Evolutionary conservation across 495 filamentous ascomycete species (phyloP), one percentile per base, ranked within the genome.

Genomic region (Pseudotulostoma volvatum): DNA sequence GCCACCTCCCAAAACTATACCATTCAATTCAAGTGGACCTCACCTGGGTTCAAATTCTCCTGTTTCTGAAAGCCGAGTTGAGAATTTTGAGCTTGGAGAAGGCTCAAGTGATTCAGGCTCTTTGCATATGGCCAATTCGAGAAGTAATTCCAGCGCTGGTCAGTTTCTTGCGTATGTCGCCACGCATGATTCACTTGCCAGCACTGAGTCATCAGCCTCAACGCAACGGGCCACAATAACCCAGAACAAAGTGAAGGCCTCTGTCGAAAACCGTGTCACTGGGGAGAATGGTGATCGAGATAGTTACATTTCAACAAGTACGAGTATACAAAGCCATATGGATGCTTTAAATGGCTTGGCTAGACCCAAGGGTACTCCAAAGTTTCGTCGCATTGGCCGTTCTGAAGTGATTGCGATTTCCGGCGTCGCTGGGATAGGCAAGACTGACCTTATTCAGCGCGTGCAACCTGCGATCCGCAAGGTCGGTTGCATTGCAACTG

Each of bases 391-490:
- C 33, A 71, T 69, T 39, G 78, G 75, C 5, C 68, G 75, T 15
- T 85, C 78, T 47, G 84, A 93, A 48, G 71, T 94, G 15, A 72
- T 92, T 34, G 71, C 74, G 11, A 76, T 94, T 25, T 73, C 74
- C 36, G 86, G 84, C 7, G 66, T 70, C 25, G 75, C 79, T 23
- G 86, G 86, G 0, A 65, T 86, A 18, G 86, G 86, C 9, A 94
- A 94, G 54, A 84, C 81, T 18, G 79, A 76, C 44, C 70, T 94
- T 5, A 66, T 90, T 16, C 83, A 86, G 48, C 79, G 76, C 18
- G 73, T 86, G 7, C 74, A 88, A 40, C 67, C 73, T 11, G 68
- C 76, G 23, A 84, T 82, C 7, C 73, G 86, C 32, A 73, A 73
- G 40, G 53, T 67, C 35, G 84, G 84, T 0, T 94, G 88, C 47